Percentiles rank a stretch among this genome's conserved stretches.
These are phyloP conservation scores for Hirsutella minnesotensis DNA, from an alignment of 2,329 filamentous ascomycete species.

Conservation along the genomic window DNA sequence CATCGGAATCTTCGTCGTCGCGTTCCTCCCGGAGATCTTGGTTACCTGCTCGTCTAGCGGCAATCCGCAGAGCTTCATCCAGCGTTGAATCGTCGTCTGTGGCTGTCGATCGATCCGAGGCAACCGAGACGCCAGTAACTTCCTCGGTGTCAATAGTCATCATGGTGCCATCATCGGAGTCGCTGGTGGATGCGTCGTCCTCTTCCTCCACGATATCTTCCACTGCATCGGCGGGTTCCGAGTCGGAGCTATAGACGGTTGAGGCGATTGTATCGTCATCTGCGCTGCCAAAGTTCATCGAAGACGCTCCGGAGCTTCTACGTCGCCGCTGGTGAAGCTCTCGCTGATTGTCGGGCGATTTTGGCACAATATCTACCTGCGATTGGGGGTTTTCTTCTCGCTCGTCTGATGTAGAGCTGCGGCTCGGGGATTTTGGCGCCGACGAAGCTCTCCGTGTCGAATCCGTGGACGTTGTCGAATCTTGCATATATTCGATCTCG, in stretches of 20 bases:
- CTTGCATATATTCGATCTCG: slow-evolving; percentile 78
- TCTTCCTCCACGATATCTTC: slow-evolving; percentile 45
- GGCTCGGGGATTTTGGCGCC: slow-evolving; percentile 16
- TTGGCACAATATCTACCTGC: slow-evolving; percentile 42
- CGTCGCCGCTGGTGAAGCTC: slow-evolving; percentile 45
- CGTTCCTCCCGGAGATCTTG: slow-evolving; percentile 45
- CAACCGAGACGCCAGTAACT: slow-evolving; percentile 55
- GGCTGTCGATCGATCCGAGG: slow-evolving; percentile 46
- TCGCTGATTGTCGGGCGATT: slow-evolving; percentile 53
- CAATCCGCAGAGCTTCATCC: slow-evolving; percentile 67
- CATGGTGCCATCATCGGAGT: slow-evolving; percentile 66
- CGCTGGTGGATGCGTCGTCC: slow-evolving; percentile 33
- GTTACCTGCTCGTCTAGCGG: slow-evolving; percentile 63
- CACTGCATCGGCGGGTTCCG: slow-evolving; percentile 42
- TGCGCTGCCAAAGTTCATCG: slow-evolving; percentile 51
- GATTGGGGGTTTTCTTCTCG: slow-evolving; percentile 47
- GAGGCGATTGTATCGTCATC: slow-evolving; percentile 62
- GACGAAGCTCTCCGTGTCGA: slow-evolving; percentile 63
- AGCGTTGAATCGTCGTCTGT: slow-evolving; percentile 57
- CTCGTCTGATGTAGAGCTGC: slow-evolving; percentile 20
- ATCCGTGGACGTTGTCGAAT: slow-evolving; percentile 73
- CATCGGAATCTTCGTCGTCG: slow-evolving; percentile 39
- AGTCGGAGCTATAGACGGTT: slow-evolving; percentile 63
- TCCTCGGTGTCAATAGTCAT: slow-evolving; percentile 77
- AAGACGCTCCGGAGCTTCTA: slow-evolving; percentile 55